A percentile compares a stretch with the other conserved stretches of the same genome.
These are phyloP conservation scores for Phaseolus lunatus DNA, from an alignment of 306 rosid genomes.

Conservation along the genomic window DNA sequence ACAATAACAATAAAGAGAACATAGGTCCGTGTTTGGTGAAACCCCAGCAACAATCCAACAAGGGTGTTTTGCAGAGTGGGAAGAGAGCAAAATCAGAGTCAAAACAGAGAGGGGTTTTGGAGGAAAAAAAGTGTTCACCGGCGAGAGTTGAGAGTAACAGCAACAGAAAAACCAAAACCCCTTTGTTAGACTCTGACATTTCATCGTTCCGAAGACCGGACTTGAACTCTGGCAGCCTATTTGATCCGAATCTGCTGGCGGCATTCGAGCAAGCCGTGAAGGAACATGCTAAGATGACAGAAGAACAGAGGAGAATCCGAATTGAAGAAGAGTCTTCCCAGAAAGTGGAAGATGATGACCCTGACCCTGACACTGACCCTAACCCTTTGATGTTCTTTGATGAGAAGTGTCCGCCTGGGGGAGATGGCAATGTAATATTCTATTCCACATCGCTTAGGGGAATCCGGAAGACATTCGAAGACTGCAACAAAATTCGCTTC, in stretches of 20 bases:
- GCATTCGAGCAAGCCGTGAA: conserved; percentile 68
- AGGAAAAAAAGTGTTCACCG: conserved; percentile 39
- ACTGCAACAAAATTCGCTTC: conserved; percentile 78
- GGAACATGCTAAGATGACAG: conserved; percentile 56
- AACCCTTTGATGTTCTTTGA: conserved; percentile 58
- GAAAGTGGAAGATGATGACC: conserved; percentile 44
- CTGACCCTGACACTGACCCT: not conserved
- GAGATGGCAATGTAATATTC: conserved; percentile 63
- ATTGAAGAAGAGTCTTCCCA: conserved; percentile 39
- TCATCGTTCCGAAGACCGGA: conserved; percentile 74
- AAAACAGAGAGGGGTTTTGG: conserved; percentile 36
- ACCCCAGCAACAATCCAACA: conserved; percentile 18
- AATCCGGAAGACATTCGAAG: conserved; percentile 81
- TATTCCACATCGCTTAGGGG: conserved; percentile 87
- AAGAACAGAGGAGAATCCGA: conserved; percentile 55
- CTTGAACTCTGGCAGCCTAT: conserved; percentile 76
- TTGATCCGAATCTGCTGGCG: conserved; percentile 76
- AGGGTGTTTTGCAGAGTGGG: conserved; percentile 11
- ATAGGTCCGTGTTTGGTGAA: conserved; percentile 45
- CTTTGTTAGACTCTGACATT: conserved; percentile 55
- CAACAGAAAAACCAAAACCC: conserved; percentile 36
- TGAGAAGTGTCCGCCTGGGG: conserved; percentile 81
- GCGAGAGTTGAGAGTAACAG: not conserved
- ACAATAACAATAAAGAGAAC: conserved; percentile 73
- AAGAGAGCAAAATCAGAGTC: conserved; percentile 40